Base-by-base conservation (phyloP, 2,329 filamentous ascomycete species). In the Aspergillus pseudoterreus region DNA sequence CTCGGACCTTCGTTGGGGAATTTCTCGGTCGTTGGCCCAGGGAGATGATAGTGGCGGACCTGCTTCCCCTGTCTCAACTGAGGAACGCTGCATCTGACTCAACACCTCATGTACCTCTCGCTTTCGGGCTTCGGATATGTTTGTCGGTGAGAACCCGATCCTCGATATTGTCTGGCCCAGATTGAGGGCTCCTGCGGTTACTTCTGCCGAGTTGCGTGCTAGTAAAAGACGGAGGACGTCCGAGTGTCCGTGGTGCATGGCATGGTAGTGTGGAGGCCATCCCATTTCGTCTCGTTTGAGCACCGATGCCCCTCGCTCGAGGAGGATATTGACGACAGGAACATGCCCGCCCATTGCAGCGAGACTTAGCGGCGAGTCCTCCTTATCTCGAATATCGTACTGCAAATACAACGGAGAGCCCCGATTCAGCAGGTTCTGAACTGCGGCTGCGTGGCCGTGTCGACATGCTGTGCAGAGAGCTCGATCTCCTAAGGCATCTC, bases 331-430 rank as follows among this genome's bases (percentile, higher is more conserved):
- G 5, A 67, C 67, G 6, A 71, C 61, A 5, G 57, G 48, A 15
- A 66, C 54, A 51, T 72, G 65, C 2, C 71, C 71, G 15, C 59
- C 59, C 55, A 63, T 67, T 6, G 68, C 64, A 17, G 71, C 71
- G 32, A 71, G 54, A 50, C 70, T 72, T 19, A 73, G 50, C 3
- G 69, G 70, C 2, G 71, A 72, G 51, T 74, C 70, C 50, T 72
- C 67, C 21, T 65, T 58, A 22, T 56, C 54, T 17, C 57, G 56
- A 11, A 49, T 57, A 10, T 57, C 61, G 50, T 61, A 63, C 27
- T 59, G 60, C 12, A 61, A 42, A 30, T 62, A 65, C 32, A 70
- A 44, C 4, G 63, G 57, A 6, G 68, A 66, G 3, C 68, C 68
- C 41, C 58, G 56, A 51, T 68, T 61, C 12, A 74, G 58, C 12